Evolutionary conservation across 495 filamentous ascomycete genomes (phyloP).

Genomic region (Penicillium herquei): DNA sequence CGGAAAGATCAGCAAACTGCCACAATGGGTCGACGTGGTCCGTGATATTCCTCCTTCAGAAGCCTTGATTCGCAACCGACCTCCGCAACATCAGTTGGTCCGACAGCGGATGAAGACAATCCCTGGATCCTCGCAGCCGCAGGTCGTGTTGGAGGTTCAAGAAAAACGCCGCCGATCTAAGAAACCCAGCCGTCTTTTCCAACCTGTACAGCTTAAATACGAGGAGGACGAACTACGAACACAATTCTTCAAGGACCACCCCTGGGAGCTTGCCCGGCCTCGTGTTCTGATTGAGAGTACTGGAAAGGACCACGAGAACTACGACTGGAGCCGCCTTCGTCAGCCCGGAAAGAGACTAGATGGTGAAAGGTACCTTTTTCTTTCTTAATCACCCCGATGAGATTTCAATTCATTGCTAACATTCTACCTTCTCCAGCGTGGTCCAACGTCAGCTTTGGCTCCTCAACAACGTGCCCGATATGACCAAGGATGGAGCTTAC

Average conservation of each 20-base stretch:
- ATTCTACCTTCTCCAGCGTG: slow-evolving; percentile 59
- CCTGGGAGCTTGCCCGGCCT: slow-evolving; percentile 94
- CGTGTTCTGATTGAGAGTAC: slow-evolving; percentile 79
- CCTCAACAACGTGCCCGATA: slow-evolving; percentile 60
- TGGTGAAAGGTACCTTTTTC: slow-evolving; percentile 76
- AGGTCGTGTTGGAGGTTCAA: slow-evolving; percentile 39
- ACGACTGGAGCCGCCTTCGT: slow-evolving; percentile 78
- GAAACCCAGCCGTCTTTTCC: slow-evolving; percentile 73
- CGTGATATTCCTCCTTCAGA: slow-evolving; percentile 76
- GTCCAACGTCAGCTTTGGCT: slow-evolving; percentile 89
- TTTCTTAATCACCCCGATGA: not conserved
- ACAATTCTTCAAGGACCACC: slow-evolving; percentile 88
- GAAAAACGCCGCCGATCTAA: slow-evolving; percentile 46
- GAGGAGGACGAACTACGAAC: slow-evolving; percentile 80
- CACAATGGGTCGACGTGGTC: slow-evolving; percentile 76
- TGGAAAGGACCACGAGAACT: slow-evolving; percentile 71
- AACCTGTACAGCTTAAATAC: slow-evolving; percentile 73
- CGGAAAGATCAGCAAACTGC: slow-evolving; percentile 48
- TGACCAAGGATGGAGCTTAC: slow-evolving; percentile 70
- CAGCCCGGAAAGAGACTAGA: slow-evolving; percentile 78
- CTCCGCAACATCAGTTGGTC: slow-evolving; percentile 62
- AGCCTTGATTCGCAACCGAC: slow-evolving; percentile 65
- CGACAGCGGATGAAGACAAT: slow-evolving; percentile 46
- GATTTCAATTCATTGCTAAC: not conserved
- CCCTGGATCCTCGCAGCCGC: slow-evolving; percentile 29